Evolutionary conservation across 2,329 filamentous ascomycete genomes (phyloP).

Genomic region (Fusarium nygamai): DNA sequence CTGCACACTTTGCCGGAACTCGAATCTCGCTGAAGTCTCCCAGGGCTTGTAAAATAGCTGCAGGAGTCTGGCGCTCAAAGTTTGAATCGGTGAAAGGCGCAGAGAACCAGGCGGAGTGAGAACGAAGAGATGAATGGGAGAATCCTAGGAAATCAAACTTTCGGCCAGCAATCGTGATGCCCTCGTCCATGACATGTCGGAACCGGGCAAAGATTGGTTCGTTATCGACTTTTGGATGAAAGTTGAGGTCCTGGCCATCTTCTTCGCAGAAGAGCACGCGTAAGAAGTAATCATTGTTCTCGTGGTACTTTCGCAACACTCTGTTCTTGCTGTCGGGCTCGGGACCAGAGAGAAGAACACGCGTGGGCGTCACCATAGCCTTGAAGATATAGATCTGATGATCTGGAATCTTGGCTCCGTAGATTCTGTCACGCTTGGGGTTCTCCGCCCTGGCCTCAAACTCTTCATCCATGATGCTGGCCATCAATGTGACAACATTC

Average conservation of each 20-base stretch:
- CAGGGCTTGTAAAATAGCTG: constrained; percentile 57
- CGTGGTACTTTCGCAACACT: constrained; percentile 72
- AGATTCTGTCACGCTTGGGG: constrained; percentile 37
- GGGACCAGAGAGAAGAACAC: constrained; percentile 67
- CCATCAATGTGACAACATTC: constrained; percentile 53
- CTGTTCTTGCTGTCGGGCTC: constrained; percentile 75
- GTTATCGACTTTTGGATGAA: constrained; percentile 60
- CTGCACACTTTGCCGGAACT: constrained; percentile 66
- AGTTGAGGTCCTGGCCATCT: constrained; percentile 70
- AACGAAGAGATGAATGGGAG: constrained; percentile 79
- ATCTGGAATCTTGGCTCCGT: constrained; percentile 42
- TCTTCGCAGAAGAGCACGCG: constrained; percentile 81
- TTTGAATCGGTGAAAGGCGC: constrained; percentile 56
- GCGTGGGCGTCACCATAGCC: constrained; percentile 68
- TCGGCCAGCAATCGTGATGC: constrained; percentile 72
- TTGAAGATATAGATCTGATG: constrained; percentile 64
- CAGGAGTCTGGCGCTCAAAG: constrained; percentile 47
- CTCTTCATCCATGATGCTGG: constrained; percentile 54
- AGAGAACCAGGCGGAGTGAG: constrained; percentile 75
- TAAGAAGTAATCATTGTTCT: constrained; percentile 70
- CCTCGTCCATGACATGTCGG: constrained; percentile 64
- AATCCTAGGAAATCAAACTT: constrained; percentile 77
- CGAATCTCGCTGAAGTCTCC: constrained; percentile 62
- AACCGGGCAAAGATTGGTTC: constrained; percentile 68
- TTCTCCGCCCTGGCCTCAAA: constrained; percentile 44